These are phyloP conservation scores for Dioscorea cayenensis DNA, from an alignment of 116 monocot genomes.

Conservation along the genomic window DNA sequence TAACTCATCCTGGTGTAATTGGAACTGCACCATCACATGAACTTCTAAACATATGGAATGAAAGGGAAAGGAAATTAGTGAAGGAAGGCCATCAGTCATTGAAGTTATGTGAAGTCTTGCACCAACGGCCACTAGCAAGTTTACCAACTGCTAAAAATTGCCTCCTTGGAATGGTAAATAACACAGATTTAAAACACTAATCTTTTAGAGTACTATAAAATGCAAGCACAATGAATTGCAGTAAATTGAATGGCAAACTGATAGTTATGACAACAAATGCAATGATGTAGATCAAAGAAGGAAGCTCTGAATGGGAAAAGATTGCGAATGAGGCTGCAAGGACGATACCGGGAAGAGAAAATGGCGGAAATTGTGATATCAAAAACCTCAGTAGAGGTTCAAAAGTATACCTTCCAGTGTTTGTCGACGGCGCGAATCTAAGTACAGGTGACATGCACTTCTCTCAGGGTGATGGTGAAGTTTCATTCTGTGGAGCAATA, in stretches of 20 bases:
- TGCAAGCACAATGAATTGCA: not conserved
- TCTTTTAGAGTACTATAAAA: not conserved
- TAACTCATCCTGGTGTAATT: conserved; percentile 76
- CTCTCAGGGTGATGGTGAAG: conserved; percentile 80
- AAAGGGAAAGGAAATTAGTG: conserved; percentile 60
- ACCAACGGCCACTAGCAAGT: conserved; percentile 64
- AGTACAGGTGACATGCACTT: conserved; percentile 91
- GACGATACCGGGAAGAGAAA: conserved; percentile 79
- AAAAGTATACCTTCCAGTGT: conserved; percentile 84
- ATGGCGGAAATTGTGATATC: conserved; percentile 91
- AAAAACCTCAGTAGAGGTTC: conserved; percentile 86
- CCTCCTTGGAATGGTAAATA: conserved; percentile 62
- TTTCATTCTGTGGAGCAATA: conserved; percentile 84
- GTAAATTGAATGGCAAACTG: not conserved
- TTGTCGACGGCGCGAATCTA: conserved; percentile 78
- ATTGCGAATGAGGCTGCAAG: conserved; percentile 77
- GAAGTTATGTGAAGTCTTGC: conserved; percentile 59
- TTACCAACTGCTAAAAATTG: conserved; percentile 55
- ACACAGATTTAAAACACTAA: no score
- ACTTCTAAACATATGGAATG: conserved; percentile 76
- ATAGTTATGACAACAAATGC: not conserved
- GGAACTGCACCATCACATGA: conserved; percentile 79
- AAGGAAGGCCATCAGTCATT: conserved; percentile 30
- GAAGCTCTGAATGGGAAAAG: conserved; percentile 55
- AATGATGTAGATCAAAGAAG: conserved; percentile 48